Evolutionary conservation across 495 filamentous ascomycete genomes (phyloP).

Genomic region (Talaromyces thailandensis): DNA sequence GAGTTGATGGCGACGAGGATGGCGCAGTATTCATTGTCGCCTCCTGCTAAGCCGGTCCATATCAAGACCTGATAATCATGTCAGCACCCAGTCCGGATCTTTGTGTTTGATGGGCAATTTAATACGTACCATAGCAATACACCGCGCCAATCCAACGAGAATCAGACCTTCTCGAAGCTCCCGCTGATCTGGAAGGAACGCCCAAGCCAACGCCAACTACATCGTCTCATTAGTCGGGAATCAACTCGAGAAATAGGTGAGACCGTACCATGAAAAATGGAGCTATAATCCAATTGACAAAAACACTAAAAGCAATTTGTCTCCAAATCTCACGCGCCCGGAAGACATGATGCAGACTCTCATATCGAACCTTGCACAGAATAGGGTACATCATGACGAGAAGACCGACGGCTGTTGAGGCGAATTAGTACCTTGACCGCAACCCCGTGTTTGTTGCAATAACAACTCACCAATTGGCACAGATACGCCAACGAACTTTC

Average conservation of each 20-base stretch:
- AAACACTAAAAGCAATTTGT: conserved; percentile 68
- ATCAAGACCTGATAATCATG: conserved; percentile 49
- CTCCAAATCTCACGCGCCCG: conserved; percentile 57
- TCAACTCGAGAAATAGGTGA: neutral
- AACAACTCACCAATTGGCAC: conserved; percentile 63
- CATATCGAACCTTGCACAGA: conserved; percentile 84
- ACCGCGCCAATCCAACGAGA: conserved; percentile 68
- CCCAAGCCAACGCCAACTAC: conserved; percentile 65
- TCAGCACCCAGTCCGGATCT: neutral
- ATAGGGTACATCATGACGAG: conserved; percentile 96
- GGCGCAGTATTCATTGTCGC: conserved; percentile 78
- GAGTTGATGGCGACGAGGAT: conserved; percentile 87
- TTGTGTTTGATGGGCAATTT: conserved; percentile 2
- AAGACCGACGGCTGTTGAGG: conserved; percentile 57
- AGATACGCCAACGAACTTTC: conserved; percentile 65
- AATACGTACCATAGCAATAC: conserved; percentile 69
- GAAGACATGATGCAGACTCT: conserved; percentile 65
- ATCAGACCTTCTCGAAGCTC: conserved; percentile 65
- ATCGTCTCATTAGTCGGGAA: neutral
- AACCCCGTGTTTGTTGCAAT: neutral
- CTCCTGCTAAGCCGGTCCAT: conserved; percentile 71
- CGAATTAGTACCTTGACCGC: neutral
- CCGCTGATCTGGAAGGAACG: conserved; percentile 65
- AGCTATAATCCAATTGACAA: conserved; percentile 86
- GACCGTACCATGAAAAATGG: conserved; percentile 73